Evolutionary conservation across 257 asterid genomes (phyloP).

Genomic region (Gardenia jasminoides): DNA sequence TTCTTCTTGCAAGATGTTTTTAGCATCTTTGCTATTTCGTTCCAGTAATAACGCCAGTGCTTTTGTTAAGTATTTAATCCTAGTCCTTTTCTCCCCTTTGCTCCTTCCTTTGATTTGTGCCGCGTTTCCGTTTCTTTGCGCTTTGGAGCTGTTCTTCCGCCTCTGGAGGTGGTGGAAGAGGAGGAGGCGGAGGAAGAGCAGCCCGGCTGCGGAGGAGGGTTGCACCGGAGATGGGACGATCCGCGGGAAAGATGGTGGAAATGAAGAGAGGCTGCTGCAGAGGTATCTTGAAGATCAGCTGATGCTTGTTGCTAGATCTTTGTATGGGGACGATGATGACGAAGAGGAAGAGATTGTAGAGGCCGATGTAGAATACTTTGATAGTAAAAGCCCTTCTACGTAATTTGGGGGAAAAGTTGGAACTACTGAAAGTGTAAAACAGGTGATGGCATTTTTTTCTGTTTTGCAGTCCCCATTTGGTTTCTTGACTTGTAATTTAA

Average conservation of each 20-base stretch:
- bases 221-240: conserved; percentile 11
- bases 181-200: conserved; percentile 5
- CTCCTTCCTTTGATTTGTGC: conserved; percentile 22
- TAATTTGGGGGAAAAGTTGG: conserved; percentile 18
- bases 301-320: conserved; percentile 28
- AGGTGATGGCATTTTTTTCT: too few relatives aligned
- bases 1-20: conserved; percentile 14
- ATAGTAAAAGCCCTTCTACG: conserved; percentile 43
- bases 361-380: conserved; percentile 41
- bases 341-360: conserved; percentile 19
- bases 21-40: conserved; percentile 16
- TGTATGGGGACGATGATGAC: conserved; percentile 26
- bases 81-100: conserved; percentile 23
- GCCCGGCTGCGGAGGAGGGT: background rate
- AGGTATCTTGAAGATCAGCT: conserved; percentile 42
- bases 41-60: background rate
- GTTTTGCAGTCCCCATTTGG: background rate
- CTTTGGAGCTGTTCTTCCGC: conserved; percentile 17
- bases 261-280: conserved; percentile 29
- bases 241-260: conserved; percentile 10
- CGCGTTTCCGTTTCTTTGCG: conserved; percentile 18
- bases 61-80: conserved; percentile 14
- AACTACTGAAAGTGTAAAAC: background rate
- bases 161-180: conserved; percentile 1
- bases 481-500: background rate